These are phyloP conservation scores for Annulohypoxylon stygium DNA, from an alignment of 495 filamentous ascomycete species.

Conservation along the genomic window DNA sequence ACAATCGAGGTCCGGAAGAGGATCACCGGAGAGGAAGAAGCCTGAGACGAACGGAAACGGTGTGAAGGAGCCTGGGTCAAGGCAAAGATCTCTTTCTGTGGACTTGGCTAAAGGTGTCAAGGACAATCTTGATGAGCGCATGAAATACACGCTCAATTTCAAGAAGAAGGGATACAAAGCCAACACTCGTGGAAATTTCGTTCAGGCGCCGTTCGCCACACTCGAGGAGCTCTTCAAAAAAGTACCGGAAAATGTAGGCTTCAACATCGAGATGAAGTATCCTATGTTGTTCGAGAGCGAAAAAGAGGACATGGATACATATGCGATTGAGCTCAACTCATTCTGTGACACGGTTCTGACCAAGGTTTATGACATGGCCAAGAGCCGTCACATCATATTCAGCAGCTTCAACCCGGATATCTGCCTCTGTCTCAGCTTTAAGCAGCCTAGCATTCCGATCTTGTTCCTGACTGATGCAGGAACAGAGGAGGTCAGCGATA, in stretches of 20 bases:
- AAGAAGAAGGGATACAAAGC: constrained; percentile 92
- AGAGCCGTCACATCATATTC: constrained; percentile 89
- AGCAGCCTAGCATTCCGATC: constrained; percentile 94
- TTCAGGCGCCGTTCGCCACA: constrained; percentile 94
- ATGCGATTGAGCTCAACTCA: constrained; percentile 95
- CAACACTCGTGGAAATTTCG: constrained; percentile 91
- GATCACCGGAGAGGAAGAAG: constrained; percentile 45
- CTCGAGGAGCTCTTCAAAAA: constrained; percentile 92
- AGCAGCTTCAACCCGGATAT: constrained; percentile 97
- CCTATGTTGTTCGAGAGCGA: constrained; percentile 96
- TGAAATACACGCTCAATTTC: constrained; percentile 97
- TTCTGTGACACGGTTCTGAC: constrained; percentile 94
- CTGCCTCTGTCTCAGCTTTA: constrained; percentile 92
- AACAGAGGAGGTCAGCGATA: constrained; percentile 79
- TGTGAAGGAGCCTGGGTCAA: constrained; percentile 53
- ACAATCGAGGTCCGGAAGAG: constrained; percentile 32
- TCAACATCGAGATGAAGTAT: constrained; percentile 99
- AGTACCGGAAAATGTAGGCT: constrained; percentile 83
- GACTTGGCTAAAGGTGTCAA: constrained; percentile 52
- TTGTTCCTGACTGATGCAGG: constrained; percentile 95
- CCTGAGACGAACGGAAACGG: constrained; percentile 48
- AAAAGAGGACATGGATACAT: constrained; percentile 97
- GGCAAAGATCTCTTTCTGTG: constrained; percentile 63
- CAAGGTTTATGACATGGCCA: constrained; percentile 80
- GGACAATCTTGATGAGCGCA: constrained; percentile 83